These are phyloP conservation scores for Choiromyces venosus DNA, from an alignment of 495 filamentous ascomycete species.

Conservation along the genomic window DNA sequence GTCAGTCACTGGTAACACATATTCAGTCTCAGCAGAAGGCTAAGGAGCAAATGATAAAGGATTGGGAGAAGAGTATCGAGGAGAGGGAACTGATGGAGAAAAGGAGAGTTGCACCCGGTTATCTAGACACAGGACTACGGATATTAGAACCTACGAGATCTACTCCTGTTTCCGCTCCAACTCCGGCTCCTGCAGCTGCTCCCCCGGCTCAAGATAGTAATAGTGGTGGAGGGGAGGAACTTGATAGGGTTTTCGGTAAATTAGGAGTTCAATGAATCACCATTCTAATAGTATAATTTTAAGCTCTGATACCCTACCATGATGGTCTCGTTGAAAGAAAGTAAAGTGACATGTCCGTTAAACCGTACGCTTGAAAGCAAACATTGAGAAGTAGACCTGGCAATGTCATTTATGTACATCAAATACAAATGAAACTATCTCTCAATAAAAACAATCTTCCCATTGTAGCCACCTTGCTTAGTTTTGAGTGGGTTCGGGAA, in stretches of 20 bases:
- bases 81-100: constrained; percentile 87
- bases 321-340: not conserved
- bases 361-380: constrained; percentile 15
- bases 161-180: constrained; percentile 18
- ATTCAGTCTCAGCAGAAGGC: constrained; percentile 65
- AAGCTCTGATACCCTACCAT: not conserved
- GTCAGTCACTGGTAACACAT: constrained; percentile 51
- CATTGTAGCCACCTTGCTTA: constrained; percentile 9
- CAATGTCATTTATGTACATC: constrained; percentile 32
- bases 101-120: constrained; percentile 82
- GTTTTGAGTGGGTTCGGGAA: constrained; percentile 40
- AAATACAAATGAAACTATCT: not conserved
- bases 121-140: constrained; percentile 83
- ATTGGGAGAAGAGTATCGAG: constrained; percentile 64
- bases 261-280: constrained; percentile 45
- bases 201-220: constrained; percentile 2
- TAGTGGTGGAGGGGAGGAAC: constrained; percentile 57
- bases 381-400: constrained; percentile 17
- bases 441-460: not conserved
- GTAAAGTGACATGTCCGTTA: not conserved
- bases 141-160: constrained; percentile 66
- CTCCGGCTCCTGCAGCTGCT: not conserved
- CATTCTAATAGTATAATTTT: not conserved
- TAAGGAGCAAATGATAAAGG: constrained; percentile 58
- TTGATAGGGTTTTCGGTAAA: constrained; percentile 84